Base-by-base conservation (phyloP, 495 filamentous ascomycete genomes). In the Jackrogersella minutella region DNA sequence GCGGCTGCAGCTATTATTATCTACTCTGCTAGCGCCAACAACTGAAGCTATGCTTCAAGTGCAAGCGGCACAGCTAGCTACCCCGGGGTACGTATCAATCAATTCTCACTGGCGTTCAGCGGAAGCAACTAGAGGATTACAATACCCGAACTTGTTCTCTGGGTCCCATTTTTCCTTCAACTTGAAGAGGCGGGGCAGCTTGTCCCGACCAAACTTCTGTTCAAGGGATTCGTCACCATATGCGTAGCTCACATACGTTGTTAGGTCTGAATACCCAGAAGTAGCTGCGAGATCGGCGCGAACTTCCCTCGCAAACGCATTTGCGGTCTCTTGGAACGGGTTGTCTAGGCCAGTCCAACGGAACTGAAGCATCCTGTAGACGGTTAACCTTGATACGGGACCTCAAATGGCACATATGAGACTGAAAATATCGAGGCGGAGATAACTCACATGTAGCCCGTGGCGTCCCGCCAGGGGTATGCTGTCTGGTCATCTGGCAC, bases 151-250 rank as follows among this genome's bases (percentile, higher is more conserved):
- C 13, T 74, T 8, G 14, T 58, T 46, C 4, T 60, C 39, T 1
- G 76, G 74, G 57, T 78, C 76, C 64, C 66, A 78, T 13, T 58
- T 52, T 55, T 44, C 61, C 59, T 78, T 78, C 21, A 78, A 47
- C 14, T 21, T 24, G n/a, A 31, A 50, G 22, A 80, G 49, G 0
- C 68, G 52, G 0, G 58, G 62, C 26, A 80, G 49, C 24, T 80
- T 77, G 3, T 57, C 33, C 11, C 52, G 50, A 1, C 71, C 58
- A 22, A 74, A 79, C 17, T 37, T 59, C 5, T 59, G 52, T 39
- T 66, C 73, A 0, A 62, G 50, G 1, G 41, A 60, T 61, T 82
- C 79, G 58, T 81, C 75, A 3, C 80, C 76, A 39, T 75, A 66
- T 4, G 73, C 74, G 51, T 76, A 80, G 47, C 68, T 77, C 17